Evolutionary conservation across 2,329 filamentous ascomycete genomes (phyloP), one percentile per base, ranked within the genome.

Genomic region (Teratosphaeria gauchensis): DNA sequence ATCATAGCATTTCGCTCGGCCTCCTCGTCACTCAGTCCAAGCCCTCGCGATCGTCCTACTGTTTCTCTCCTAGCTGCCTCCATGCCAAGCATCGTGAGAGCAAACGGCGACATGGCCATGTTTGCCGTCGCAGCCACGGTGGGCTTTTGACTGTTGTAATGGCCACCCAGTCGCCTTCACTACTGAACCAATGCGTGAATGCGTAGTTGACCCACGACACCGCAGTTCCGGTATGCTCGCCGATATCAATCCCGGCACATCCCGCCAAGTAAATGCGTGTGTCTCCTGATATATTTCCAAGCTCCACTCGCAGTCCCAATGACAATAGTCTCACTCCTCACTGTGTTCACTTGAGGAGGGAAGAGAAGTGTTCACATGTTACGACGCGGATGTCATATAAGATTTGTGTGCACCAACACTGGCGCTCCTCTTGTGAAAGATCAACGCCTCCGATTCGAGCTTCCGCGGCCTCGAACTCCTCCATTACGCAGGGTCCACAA

Each of bases 71-170:
- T 48, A n/a, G 19, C 6, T 21, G 42, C 33, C 16, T 58, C 58
- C 24, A 61, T 51, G 8, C 61, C 61, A 3, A 62, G 55, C 28
- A 59, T 48, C 12, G 56, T 28, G 19, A 61, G 28, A 2, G 56
- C 54, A 51, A 61, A 59, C 5, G 61, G 59, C 14, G 59, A 57
- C 52, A 61, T 56, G 19, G 60, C 33, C 56, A 59, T 61, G 14
- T 38, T 24, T 14, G 30, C 14, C 8, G 14, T 30, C 28, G 24
- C 35, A 55, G 53, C 14, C 33, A 32, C 51, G 6, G 4, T 30
- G 51, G 28, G 51, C 31, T 33, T 21, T 53, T 53, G 12, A 30
- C 21, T 31, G 51, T 7, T 32, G 51, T 19, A n/a, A 11, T 12
- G 14, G 9, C 28, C 31, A 33, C 28, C 8, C 24, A 7, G 31